Conservation (phyloP, 257 asterid species). For the Scutellaria minor region DNA sequence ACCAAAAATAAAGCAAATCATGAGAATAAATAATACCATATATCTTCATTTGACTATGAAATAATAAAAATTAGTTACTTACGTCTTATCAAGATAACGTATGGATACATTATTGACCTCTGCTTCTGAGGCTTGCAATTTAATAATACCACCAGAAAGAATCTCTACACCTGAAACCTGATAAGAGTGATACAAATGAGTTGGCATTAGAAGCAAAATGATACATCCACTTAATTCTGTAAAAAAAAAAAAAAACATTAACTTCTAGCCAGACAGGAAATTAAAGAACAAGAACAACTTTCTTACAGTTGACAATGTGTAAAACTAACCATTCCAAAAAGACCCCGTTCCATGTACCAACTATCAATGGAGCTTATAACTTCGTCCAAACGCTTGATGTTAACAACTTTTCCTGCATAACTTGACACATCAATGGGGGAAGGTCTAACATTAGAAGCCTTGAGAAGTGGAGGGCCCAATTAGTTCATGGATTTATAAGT, state of each 20-base stretch:
- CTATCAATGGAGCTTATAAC: slow-evolving; percentile 87
- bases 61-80: slow-evolving; percentile 41
- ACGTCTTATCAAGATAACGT: slow-evolving; percentile 95
- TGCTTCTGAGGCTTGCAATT: slow-evolving; percentile 92
- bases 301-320: background rate
- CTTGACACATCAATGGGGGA: slow-evolving; percentile 54
- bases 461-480: slow-evolving; percentile 14
- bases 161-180: slow-evolving; percentile 96
- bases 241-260: background rate
- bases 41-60: slow-evolving; percentile 7
- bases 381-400: slow-evolving; percentile 87
- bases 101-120: slow-evolving; percentile 85
- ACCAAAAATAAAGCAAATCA: slow-evolving; percentile 33
- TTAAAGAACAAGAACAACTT: background rate
- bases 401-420: slow-evolving; percentile 94
- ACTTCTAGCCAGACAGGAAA: slow-evolving; percentile 11
- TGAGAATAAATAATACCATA: slow-evolving; percentile 28
- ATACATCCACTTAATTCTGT: slow-evolving; percentile 4
- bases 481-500: slow-evolving; percentile 1
- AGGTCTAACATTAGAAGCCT: slow-evolving; percentile 53
- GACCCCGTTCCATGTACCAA: slow-evolving; percentile 99
- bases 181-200: slow-evolving; percentile 23
- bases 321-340: slow-evolving; percentile 88
- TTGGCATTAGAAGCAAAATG: slow-evolving; percentile 23
- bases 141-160: slow-evolving; percentile 95